Percentiles rank a stretch among this genome's conserved stretches.
phyloP scores from a whole-genome alignment of 1,139 yeast genomes.

The Nadsonia commutata region DNA sequence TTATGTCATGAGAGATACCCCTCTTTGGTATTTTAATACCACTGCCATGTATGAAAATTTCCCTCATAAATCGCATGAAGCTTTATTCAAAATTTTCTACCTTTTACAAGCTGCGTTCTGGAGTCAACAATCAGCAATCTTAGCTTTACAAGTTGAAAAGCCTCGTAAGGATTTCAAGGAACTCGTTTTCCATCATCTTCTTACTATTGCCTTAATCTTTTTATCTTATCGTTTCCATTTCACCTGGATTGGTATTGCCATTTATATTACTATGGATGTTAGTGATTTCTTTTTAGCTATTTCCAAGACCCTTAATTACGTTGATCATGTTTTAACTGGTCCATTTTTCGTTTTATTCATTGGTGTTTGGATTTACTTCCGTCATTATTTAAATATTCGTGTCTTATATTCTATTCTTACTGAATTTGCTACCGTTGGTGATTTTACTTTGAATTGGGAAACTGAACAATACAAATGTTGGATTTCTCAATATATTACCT shows the following conservation, averaged over 20 bases:
- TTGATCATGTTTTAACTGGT: slow-evolving; percentile 49
- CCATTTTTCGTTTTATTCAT: slow-evolving; percentile 61
- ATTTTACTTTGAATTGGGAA: slow-evolving; percentile 68
- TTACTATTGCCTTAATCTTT: slow-evolving; percentile 80
- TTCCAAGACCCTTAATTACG: slow-evolving; percentile 73
- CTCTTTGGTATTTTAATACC: slow-evolving; percentile 83
- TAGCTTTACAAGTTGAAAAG: slow-evolving; percentile 74
- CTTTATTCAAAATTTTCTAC: slow-evolving; percentile 64
- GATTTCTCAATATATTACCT: slow-evolving; percentile 85
- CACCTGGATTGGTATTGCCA: slow-evolving; percentile 86
- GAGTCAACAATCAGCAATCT: slow-evolving; percentile 85
- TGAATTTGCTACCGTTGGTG: slow-evolving; percentile 75
- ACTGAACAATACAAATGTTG: slow-evolving; percentile 92
- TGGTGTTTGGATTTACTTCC: slow-evolving; percentile 65
- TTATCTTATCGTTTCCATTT: slow-evolving; percentile 89
- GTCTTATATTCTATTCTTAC: slow-evolving; percentile 82
- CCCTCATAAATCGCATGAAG: slow-evolving; percentile 70
- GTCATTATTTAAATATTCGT: slow-evolving; percentile 71
- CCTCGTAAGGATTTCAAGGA: slow-evolving; percentile 91
- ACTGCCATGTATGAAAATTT: slow-evolving; percentile 61
- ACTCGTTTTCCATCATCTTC: slow-evolving; percentile 81
- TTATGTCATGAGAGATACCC: slow-evolving; percentile 70
- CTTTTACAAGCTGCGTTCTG: slow-evolving; percentile 92
- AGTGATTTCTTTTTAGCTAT: slow-evolving; percentile 78
- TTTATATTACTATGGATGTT: slow-evolving; percentile 90